Conservation (phyloP, 2,329 filamentous ascomycete genomes). For the Orbilia javanica region DNA sequence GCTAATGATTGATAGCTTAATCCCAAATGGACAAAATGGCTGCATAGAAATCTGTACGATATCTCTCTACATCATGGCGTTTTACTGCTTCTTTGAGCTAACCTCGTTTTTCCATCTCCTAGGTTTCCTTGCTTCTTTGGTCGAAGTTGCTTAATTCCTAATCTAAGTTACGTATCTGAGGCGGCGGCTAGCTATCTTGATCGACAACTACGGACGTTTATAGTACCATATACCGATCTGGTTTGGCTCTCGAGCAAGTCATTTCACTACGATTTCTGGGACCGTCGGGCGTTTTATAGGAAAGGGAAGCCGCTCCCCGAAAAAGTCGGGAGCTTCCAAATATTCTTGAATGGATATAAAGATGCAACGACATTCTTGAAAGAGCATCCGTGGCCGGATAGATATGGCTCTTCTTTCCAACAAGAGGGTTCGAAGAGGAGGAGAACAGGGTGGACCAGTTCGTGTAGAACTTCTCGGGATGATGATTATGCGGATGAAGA, state of each 20-base stretch:
- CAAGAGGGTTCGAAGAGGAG: constrained; percentile 73
- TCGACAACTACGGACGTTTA: constrained; percentile 85
- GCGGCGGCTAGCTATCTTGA: constrained; percentile 96
- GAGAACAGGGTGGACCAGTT: constrained; percentile 64
- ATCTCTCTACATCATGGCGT: not conserved
- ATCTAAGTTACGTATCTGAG: constrained; percentile 97
- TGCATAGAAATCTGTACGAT: constrained; percentile 83
- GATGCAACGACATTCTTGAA: constrained; percentile 95
- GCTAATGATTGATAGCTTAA: constrained; percentile 68
- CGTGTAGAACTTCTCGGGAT: constrained; percentile 65
- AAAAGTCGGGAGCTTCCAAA: constrained; percentile 95
- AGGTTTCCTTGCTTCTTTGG: constrained; percentile 95
- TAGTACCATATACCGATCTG: constrained; percentile 97
- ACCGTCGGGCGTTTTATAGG: constrained; percentile 85
- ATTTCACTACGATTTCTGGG: constrained; percentile 99
- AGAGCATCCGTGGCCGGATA: constrained; percentile 97
- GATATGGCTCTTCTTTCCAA: constrained; percentile 78
- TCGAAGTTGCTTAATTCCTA: constrained; percentile 93
- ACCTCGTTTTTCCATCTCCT: not conserved
- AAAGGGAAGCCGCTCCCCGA: constrained; percentile 87
- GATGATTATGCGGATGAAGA: constrained; percentile 68
- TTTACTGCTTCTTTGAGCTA: not conserved
- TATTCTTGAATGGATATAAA: constrained; percentile 96
- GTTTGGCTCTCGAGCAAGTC: constrained; percentile 94
- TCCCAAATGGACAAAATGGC: constrained; percentile 99